Evolutionary conservation across 768 basidiomycete species (phyloP).

Genomic region (Sarcomyxa edulis): DNA sequence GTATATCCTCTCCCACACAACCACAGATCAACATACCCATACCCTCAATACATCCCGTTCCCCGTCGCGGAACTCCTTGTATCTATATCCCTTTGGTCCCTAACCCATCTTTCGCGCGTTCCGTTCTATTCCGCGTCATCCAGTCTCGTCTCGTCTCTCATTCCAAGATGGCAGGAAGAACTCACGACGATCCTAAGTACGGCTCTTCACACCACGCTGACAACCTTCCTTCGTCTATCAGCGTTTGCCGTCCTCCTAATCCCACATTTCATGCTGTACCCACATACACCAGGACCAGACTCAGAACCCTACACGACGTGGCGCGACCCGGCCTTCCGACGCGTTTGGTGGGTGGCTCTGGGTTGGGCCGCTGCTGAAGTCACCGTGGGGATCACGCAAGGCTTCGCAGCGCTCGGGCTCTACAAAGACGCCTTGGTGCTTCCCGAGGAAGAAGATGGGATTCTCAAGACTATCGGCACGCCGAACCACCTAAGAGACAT

Average conservation of each 20-base stretch:
- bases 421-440: slow-evolving; percentile 70
- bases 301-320: slow-evolving; percentile 47
- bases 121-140: slow-evolving; percentile 45
- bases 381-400: slow-evolving; percentile 58
- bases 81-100: slow-evolving; percentile 55
- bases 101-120: slow-evolving; percentile 49
- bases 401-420: slow-evolving; percentile 60
- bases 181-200: slow-evolving; percentile 2
- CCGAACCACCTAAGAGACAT: too few relatives aligned
- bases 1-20: slow-evolving; percentile 35
- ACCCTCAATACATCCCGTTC: slow-evolving; percentile 46
- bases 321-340: slow-evolving; percentile 51
- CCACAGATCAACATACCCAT: slow-evolving; percentile 28
- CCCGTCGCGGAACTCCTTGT: slow-evolving; percentile 64
- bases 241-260: slow-evolving; percentile 40
- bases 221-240: slow-evolving; percentile 41
- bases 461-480: too few relatives aligned
- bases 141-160: slow-evolving; percentile 22
- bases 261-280: slow-evolving; percentile 27
- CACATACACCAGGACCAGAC: slow-evolving; percentile 48
- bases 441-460: slow-evolving; percentile 21
- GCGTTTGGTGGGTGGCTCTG: slow-evolving; percentile 75
- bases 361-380: slow-evolving; percentile 74
- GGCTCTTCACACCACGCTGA: slow-evolving; percentile 32
- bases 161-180: neutral